Evolutionary conservation across 306 rosid genomes (phyloP), one percentile per base, ranked within the genome.

Genomic region (Dryas drummondii): DNA sequence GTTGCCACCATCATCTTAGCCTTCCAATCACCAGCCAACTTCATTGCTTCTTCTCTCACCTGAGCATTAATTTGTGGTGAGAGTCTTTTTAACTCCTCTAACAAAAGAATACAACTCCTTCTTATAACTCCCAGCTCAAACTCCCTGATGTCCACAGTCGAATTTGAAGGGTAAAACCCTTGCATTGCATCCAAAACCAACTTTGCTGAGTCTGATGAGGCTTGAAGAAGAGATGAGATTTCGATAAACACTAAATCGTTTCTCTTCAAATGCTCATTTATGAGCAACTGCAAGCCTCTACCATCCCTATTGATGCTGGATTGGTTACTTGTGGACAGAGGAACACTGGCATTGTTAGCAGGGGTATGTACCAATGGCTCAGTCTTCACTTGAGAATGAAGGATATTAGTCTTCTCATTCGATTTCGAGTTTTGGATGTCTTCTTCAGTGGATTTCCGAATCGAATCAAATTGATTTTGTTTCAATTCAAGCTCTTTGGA

Each of bases 141-240:
- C 49, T 74, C 74, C 60, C 3, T 42, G 44, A 70, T 59, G 61
- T 48, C 68, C 7, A 47, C 53, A 50, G 66, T 76, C 4, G 64
- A 19, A 52, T 71, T 56, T 19, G 77, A 53, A 73, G 86, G 75
- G 72, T 76, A 81, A 70, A 85, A 83, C 16, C 84, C 83, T 57
- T 49, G 59, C 71, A 85, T 66, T 13, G 83, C 84, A 73, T 85
- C 87, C 48, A 87, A 73, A 19, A 85, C 89, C 79, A 85, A 81
- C 72, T 71, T 83, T 4, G 87, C 74, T 16, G 87, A 87, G 70
- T 83, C 53, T 0, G 62, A 16, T 2, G 82, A 85, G 32, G 65
- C 57, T 79, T 19, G 75, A 68, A 87, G 84, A 78, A 75, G 53
- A 41, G 41, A 4, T 19, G 64, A 58, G 32, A 85, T 62, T 66